phyloP scores from a whole-genome alignment of 169 alveolate genomes.

The Eimeria praecox region DNA sequence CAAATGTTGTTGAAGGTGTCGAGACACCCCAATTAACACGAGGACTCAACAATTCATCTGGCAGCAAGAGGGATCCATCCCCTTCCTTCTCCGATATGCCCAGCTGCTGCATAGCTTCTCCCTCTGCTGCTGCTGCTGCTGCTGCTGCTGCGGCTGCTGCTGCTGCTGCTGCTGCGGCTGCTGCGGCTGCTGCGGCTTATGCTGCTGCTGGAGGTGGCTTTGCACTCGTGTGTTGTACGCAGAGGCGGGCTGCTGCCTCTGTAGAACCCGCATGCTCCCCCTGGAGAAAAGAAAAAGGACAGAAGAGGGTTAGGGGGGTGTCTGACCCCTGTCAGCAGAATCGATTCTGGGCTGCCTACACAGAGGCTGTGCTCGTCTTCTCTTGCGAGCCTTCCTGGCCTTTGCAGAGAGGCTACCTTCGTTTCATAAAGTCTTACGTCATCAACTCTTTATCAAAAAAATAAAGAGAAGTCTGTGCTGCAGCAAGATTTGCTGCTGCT shows the following conservation, averaged over 20 bases:
- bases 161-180: conserved; percentile 25
- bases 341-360: too few relatives aligned
- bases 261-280: conserved; percentile 29
- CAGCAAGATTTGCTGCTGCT: neutral
- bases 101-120: conserved; percentile 34
- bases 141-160: conserved; percentile 21
- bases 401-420: neutral
- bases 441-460: neutral
- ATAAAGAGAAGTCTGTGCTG: neutral
- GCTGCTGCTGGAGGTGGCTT: neutral
- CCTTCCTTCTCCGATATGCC: conserved; percentile 14
- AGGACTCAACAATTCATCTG: neutral
- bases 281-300: neutral
- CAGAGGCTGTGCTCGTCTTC: neutral
- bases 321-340: neutral
- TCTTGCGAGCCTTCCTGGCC: neutral
- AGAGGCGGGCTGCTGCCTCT: conserved; percentile 11
- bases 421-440: neutral
- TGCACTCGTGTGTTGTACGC: neutral
- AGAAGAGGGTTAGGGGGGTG: neutral
- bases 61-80: conserved; percentile 12
- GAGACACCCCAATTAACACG: conserved; percentile 16
- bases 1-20: neutral
- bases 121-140: conserved; percentile 38
- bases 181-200: conserved; percentile 22